A percentile compares a stretch with the other conserved stretches of the same genome.
phyloP scores from a whole-genome alignment of 345 rosid genomes.

The thale cress (Arabidopsis thaliana) region DNA sequence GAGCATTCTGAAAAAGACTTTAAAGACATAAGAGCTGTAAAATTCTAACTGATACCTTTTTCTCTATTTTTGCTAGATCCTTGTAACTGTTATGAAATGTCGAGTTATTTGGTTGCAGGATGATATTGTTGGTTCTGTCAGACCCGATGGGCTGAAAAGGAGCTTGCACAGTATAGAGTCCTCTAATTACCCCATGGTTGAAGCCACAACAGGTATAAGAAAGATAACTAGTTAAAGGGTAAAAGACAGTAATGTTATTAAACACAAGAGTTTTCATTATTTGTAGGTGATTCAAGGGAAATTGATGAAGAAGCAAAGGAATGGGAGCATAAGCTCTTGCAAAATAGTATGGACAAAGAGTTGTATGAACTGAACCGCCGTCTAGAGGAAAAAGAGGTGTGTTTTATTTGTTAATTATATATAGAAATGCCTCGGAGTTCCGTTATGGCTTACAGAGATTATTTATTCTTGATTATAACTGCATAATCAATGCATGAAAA shows the following conservation, averaged over 20 bases:
- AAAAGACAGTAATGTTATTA: slow-evolving; percentile 11
- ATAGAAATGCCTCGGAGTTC: neutral
- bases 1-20: slow-evolving; percentile 75
- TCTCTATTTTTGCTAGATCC: neutral
- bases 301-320: slow-evolving; percentile 90
- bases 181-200: slow-evolving; percentile 79
- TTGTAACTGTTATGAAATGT: slow-evolving; percentile 10
- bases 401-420: slow-evolving; percentile 25
- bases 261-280: slow-evolving; percentile 31
- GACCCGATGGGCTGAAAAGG: slow-evolving; percentile 87
- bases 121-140: slow-evolving; percentile 63
- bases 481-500: slow-evolving; percentile 12
- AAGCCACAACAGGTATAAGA: slow-evolving; percentile 64
- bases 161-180: slow-evolving; percentile 83
- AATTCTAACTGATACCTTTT: neutral
- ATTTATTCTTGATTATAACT: slow-evolving; percentile 16
- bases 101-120: slow-evolving; percentile 55
- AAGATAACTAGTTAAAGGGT: slow-evolving; percentile 6
- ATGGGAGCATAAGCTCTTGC: slow-evolving; percentile 97
- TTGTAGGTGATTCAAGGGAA: slow-evolving; percentile 73
- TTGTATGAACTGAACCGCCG: slow-evolving; percentile 85
- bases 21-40: slow-evolving; percentile 76
- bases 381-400: slow-evolving; percentile 97
- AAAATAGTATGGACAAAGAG: slow-evolving; percentile 93
- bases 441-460: slow-evolving; percentile 14